Evolutionary conservation across 129 eudicot species (phyloP).

Genomic region (Escallonia herrerae): DNA sequence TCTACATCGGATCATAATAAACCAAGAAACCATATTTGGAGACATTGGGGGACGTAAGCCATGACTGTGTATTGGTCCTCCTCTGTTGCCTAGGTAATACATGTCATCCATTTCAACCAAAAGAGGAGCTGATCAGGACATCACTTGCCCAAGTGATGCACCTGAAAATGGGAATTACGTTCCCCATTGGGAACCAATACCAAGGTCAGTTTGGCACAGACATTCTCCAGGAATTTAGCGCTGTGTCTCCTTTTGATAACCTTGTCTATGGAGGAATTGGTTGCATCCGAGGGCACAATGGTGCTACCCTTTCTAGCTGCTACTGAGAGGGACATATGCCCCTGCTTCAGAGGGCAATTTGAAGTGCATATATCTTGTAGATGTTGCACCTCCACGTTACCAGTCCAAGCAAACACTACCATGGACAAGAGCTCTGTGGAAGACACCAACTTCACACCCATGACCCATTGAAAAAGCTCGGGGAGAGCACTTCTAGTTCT

Average conservation of each 20-base stretch:
- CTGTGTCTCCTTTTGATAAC: neutral
- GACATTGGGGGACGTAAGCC: neutral
- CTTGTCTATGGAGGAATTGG: too few species aligned
- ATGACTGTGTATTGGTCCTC: neutral
- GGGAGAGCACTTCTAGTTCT: slow-evolving; percentile 2
- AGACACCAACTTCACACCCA: slow-evolving; percentile 13
- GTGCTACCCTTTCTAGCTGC: neutral
- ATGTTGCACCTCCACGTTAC: slow-evolving; percentile 9
- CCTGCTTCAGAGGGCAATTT: slow-evolving; percentile 16
- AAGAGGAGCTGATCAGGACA: slow-evolving; percentile 14
- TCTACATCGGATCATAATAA: too few species aligned
- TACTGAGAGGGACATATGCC: slow-evolving; percentile 2
- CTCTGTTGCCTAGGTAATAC: neutral
- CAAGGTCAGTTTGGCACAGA: neutral
- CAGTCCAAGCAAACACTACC: slow-evolving; percentile 8
- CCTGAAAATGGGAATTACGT: neutral
- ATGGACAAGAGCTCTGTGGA: too few species aligned
- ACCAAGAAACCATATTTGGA: neutral
- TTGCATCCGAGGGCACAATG: slow-evolving; percentile 8
- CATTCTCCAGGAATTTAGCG: slow-evolving; percentile 6
- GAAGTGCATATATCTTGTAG: slow-evolving; percentile 22
- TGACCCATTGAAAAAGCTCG: slow-evolving; percentile 4
- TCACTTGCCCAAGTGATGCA: slow-evolving; percentile 3
- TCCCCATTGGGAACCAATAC: neutral
- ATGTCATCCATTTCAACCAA: neutral